These are phyloP conservation scores for Leccinum obscurum DNA, from an alignment of 768 basidiomycete genomes.

Conservation along the genomic window DNA sequence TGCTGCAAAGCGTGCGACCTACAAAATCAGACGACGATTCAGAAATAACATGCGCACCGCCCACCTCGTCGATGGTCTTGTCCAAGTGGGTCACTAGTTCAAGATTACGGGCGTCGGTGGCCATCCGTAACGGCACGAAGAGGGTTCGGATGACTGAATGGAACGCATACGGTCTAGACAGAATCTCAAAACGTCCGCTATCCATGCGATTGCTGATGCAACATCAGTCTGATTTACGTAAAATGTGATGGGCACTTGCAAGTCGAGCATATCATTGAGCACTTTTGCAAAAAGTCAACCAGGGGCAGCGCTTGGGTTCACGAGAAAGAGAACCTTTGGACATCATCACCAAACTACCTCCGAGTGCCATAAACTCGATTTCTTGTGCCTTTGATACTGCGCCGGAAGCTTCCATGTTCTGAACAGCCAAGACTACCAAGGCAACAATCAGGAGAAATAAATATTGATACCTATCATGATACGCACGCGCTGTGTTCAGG, in stretches of 20 bases:
- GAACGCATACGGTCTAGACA: constrained; percentile 66
- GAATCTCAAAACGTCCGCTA: constrained; percentile 78
- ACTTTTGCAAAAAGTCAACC: constrained; percentile 40
- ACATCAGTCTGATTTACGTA: constrained; percentile 6
- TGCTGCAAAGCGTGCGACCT: constrained; percentile 61
- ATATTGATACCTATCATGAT: background rate
- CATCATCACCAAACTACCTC: constrained; percentile 86
- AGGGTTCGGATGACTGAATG: constrained; percentile 77
- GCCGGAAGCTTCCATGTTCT: constrained; percentile 86
- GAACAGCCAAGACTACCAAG: constrained; percentile 69
- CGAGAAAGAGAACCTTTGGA: constrained; percentile 56
- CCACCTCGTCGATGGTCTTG: constrained; percentile 59
- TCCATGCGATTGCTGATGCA: constrained; percentile 76
- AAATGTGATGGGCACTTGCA: constrained; percentile 43
- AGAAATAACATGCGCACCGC: background rate
- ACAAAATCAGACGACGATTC: constrained; percentile 2
- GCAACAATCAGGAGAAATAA: constrained; percentile 1
- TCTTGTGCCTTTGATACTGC: constrained; percentile 73
- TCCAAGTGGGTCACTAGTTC: constrained; percentile 72
- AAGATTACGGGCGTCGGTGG: constrained; percentile 65
- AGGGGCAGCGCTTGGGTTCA: background rate
- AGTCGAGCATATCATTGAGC: constrained; percentile 78
- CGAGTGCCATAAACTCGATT: constrained; percentile 85
- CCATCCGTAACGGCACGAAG: constrained; percentile 65
- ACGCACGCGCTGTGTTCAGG: constrained; percentile 66